These are phyloP conservation scores for Blastobotrys petasosporus DNA, from an alignment of 1,139 yeast genomes.

Conservation along the genomic window DNA sequence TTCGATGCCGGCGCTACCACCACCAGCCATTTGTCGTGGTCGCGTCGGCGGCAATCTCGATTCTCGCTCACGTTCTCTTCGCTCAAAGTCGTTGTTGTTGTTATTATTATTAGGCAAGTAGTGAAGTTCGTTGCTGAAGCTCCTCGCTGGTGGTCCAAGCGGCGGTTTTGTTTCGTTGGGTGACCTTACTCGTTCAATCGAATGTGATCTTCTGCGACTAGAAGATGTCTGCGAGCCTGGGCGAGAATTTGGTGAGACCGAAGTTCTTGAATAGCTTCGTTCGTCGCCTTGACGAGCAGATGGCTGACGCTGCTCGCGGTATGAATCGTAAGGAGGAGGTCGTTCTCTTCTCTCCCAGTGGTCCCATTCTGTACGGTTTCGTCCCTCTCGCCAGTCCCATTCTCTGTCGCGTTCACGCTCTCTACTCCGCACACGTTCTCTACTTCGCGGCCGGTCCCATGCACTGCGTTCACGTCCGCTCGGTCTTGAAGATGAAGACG, in stretches of 20 bases:
- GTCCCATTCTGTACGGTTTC: neutral
- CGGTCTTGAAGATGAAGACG: constrained; percentile 3
- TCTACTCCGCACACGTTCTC: constrained; percentile 19
- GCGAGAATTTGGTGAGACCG: constrained; percentile 5
- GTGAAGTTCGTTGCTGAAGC: constrained; percentile 10
- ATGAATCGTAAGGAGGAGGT: constrained; percentile 5
- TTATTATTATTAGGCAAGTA: neutral
- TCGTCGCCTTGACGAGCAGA: neutral
- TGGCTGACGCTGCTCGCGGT: neutral
- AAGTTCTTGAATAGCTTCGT: constrained; percentile 1
- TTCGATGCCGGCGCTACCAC: neutral
- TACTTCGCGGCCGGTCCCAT: constrained; percentile 5
- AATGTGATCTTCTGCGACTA: constrained; percentile 8
- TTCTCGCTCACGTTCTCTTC: constrained; percentile 19
- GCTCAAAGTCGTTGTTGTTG: constrained; percentile 1
- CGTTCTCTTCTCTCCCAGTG: constrained; percentile 14
- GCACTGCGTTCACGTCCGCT: neutral
- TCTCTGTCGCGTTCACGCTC: constrained; percentile 20
- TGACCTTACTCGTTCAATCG: constrained; percentile 7
- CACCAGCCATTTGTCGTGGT: constrained; percentile 6
- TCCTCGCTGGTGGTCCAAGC: constrained; percentile 3
- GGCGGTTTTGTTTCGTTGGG: constrained; percentile 1
- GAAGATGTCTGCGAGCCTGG: neutral
- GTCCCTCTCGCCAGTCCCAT: neutral
- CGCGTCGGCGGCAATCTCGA: constrained; percentile 10